Base-by-base conservation (phyloP, 2,329 filamentous ascomycete species). In the Coniochaeta prunicola region DNA sequence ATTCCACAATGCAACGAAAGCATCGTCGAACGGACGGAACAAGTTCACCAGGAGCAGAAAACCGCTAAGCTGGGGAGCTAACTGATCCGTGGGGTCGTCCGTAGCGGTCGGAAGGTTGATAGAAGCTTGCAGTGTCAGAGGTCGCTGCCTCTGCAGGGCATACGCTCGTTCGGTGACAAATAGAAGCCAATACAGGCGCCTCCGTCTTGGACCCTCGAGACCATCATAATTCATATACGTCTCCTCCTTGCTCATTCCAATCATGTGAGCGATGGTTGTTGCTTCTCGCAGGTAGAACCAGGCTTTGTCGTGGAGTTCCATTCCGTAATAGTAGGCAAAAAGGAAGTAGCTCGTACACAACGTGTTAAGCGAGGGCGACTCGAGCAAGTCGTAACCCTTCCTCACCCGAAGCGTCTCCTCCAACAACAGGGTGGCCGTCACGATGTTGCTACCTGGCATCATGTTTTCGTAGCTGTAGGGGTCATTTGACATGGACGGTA, bases 251-350 rank as follows among this genome's bases (percentile, higher is more conserved):
- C 81, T 77, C 81, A 88, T 82, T 57, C 78, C 79, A 30, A 77
- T 71, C 65, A 87, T 81, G 65, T 85, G 80, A 30, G 82, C 79
- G 71, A 93, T 77, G 6, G 89, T 92, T 1, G 85, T 87, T 6
- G 88, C 88, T 71, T 94, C 90, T 28, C 89, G 85, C 10, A 93
- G 76, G 69, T 91, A 85, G 68, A 86, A 92, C 89, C 90, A 93
- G 1, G 89, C 89, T 70, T 86, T 86, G 62, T 89, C 85, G 69
- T 92, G 88, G 69, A 86, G 79, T 62, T 91, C 88, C 53, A 90
- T 75, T 38, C 84, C 87, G 61, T 88, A 87, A 69, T 88, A 84
- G 59, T 86, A 87, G 38, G 83, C 87, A 65, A 90, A 92, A 28
- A 93, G 70, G 70, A 93, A 92, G 71, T 90, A 91, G 58, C 87